phyloP scores from a whole-genome alignment of 306 rosid species.

The Coriaria nepalensis region DNA sequence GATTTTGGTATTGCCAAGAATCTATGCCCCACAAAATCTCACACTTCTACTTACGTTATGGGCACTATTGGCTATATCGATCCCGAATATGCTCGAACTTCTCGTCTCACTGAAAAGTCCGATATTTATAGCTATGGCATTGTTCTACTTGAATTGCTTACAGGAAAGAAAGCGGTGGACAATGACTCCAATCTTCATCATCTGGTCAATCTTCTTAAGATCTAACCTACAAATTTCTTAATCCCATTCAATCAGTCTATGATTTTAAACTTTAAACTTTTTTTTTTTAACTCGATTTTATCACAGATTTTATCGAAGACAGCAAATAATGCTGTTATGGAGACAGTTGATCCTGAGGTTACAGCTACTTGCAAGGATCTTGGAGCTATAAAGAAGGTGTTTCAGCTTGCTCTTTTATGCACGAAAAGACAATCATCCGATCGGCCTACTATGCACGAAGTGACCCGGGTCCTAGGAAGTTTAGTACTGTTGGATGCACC shows the following conservation, averaged over 20 bases:
- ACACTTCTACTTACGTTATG: slow-evolving; percentile 77
- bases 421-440: slow-evolving; percentile 68
- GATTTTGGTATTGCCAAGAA: slow-evolving; percentile 96
- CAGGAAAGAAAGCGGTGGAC: slow-evolving; percentile 88
- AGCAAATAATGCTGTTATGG: slow-evolving; percentile 79
- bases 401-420: slow-evolving; percentile 80
- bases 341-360: slow-evolving; percentile 69
- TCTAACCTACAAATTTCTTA: not conserved
- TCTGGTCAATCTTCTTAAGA: slow-evolving; percentile 30
- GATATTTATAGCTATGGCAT: slow-evolving; percentile 91
- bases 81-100: slow-evolving; percentile 91
- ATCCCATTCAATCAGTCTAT: not conserved
- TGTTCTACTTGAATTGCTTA: slow-evolving; percentile 83
- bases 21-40: slow-evolving; percentile 54
- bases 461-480: slow-evolving; percentile 58
- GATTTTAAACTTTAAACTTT: not conserved
- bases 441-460: slow-evolving; percentile 88
- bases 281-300: not conserved
- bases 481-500: slow-evolving; percentile 22
- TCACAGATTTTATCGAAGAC: slow-evolving; percentile 73
- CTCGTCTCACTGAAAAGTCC: slow-evolving; percentile 88
- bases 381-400: slow-evolving; percentile 69
- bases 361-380: slow-evolving; percentile 69
- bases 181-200: slow-evolving; percentile 86
- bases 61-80: slow-evolving; percentile 98